Conservation (phyloP, 129 eudicot species). For the Lactuca sativa region DNA sequence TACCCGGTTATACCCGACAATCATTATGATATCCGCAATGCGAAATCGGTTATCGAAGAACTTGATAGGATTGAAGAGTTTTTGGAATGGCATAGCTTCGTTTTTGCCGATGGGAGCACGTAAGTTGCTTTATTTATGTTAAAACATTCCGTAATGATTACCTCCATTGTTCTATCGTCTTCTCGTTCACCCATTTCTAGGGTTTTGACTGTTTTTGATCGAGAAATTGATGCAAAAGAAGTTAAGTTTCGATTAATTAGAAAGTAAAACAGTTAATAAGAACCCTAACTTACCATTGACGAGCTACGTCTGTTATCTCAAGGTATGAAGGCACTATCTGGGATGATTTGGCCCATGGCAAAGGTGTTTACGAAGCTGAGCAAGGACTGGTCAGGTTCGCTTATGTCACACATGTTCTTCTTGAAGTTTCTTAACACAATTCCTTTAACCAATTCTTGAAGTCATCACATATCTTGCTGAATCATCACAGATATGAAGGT, state of each 20-base stretch:
- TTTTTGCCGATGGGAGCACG: slow-evolving; percentile 86
- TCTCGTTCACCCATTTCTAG: background rate
- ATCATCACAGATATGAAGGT: slow-evolving; percentile 78
- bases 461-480: slow-evolving; percentile 12
- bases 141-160: background rate
- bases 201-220: slow-evolving; percentile 6
- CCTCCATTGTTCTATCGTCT: background rate
- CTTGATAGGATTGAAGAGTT: slow-evolving; percentile 92
- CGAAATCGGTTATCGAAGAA: slow-evolving; percentile 67
- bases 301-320: slow-evolving; percentile 1
- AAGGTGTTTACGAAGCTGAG: slow-evolving; percentile 85
- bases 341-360: slow-evolving; percentile 97
- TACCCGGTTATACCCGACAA: slow-evolving; percentile 62
- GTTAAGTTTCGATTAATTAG: background rate
- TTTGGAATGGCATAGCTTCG: slow-evolving; percentile 75
- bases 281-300: slow-evolving; percentile 16
- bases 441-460: background rate
- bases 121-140: slow-evolving; percentile 38
- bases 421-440: slow-evolving; percentile 4
- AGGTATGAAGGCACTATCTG: slow-evolving; percentile 96
- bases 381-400: slow-evolving; percentile 84
- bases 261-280: background rate
- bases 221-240: slow-evolving; percentile 8
- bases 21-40: slow-evolving; percentile 45
- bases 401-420: slow-evolving; percentile 4